Evolutionary conservation across 1,284 basidiomycete genomes (phyloP), one percentile per base, ranked within the genome.

Genomic region (Rhodotorula sp.): DNA sequence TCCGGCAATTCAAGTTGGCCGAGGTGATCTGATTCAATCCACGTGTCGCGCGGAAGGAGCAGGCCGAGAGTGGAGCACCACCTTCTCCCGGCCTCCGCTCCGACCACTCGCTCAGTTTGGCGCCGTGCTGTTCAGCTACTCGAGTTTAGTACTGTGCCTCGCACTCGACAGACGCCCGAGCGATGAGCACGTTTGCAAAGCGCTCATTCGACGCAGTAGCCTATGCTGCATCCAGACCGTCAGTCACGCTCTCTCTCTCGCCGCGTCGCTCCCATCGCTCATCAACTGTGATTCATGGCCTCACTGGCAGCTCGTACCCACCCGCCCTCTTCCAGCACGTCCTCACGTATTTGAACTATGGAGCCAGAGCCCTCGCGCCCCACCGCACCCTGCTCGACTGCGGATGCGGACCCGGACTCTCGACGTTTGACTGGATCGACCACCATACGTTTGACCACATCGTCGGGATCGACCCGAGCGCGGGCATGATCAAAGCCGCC

Each of bases 401-500:
- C n/a, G 77, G 77, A 16, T 77, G 74, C 62, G 77, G 77, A 0
- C 77, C 77, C 7, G 77, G 76, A 19, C 21, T 73, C 6, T 77
- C 73, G 47, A 73, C 74, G 2, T 72, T 70, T 18, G 59, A 61
- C 58, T 76, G 69, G 60, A 34, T 63, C 61, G 21, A 26, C 15
- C 23, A 8, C 52, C 21, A 7, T 15, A 47, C 21, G 0, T 94
- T 95, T 81, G 81, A 82, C 26, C 81, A 83, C 21, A 84, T 92
- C 52, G 81, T 88, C 15, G 92, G 89, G 0, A 80, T 90, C 21
- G 93, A 95, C 76, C 91, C 92, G 0, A 88, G 87, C 50, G 77
- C 81, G 23, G 85, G 85, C 47, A 95, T 95, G 93, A 83, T 94
- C 43, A 81, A 84, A 19, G 84, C 85, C 7, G 92, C 91, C 0